phyloP scores from a whole-genome alignment of 2,329 filamentous ascomycete genomes.

The Macrophomina tecta region DNA sequence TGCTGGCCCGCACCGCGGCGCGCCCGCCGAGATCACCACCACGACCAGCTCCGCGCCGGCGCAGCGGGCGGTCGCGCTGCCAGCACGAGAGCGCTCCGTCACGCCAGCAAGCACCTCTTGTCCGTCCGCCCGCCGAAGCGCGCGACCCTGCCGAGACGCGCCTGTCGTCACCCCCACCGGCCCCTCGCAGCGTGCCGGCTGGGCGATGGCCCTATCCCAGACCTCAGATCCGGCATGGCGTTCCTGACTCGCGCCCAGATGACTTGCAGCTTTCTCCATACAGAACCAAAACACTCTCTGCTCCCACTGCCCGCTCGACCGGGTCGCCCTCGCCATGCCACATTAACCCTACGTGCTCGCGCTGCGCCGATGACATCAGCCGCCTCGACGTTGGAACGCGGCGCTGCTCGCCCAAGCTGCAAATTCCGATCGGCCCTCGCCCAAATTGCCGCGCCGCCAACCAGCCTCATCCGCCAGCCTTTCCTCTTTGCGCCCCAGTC shows the following conservation, averaged over 20 bases:
- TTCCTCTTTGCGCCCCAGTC: slow-evolving; percentile 6
- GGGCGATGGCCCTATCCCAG: not conserved
- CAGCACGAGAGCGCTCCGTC: not conserved
- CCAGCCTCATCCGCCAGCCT: slow-evolving; percentile 19
- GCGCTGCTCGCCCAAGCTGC: not conserved
- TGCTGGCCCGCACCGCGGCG: not conserved
- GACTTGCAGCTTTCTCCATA: not conserved
- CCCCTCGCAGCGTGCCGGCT: slow-evolving; percentile 3
- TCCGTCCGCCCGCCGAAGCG: slow-evolving; percentile 10
- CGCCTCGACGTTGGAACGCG: not conserved
- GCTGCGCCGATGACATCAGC: slow-evolving; percentile 9
- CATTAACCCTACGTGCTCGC: not conserved
- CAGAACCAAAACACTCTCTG: slow-evolving; percentile 6
- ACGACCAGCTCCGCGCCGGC: not conserved
- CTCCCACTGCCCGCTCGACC: slow-evolving; percentile 3
- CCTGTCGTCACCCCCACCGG: not conserved
- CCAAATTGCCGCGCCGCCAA: slow-evolving; percentile 18
- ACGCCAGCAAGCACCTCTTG: not conserved
- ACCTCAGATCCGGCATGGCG: slow-evolving; percentile 9
- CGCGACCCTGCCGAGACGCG: slow-evolving; percentile 21
- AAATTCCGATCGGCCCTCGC: slow-evolving; percentile 15
- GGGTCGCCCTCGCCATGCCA: slow-evolving; percentile 10
- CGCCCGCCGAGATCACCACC: not conserved
- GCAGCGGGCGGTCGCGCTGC: not conserved
- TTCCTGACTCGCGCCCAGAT: slow-evolving; percentile 1